Evolutionary conservation across 768 basidiomycete genomes (phyloP).

Genomic region (Leccinum uliginosum): DNA sequence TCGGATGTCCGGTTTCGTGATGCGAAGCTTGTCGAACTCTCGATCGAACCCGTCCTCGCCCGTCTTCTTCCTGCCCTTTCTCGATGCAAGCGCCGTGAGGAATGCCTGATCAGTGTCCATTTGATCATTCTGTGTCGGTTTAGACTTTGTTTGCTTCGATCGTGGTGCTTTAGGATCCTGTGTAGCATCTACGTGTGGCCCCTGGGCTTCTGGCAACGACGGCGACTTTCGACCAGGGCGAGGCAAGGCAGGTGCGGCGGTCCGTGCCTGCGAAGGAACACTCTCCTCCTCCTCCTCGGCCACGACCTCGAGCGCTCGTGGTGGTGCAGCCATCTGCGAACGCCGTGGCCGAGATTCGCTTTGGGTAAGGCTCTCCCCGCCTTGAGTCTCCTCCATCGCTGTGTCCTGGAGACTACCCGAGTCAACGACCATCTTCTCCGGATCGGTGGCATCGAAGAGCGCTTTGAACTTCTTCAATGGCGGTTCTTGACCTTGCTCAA

Average conservation of each 20-base stretch:
- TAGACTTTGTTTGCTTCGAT: slow-evolving; percentile 10
- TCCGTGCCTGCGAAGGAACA: slow-evolving; percentile 1
- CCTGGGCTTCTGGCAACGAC: slow-evolving; percentile 1
- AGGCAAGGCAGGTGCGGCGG: neutral
- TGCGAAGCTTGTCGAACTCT: slow-evolving; percentile 74
- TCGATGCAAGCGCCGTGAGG: slow-evolving; percentile 70
- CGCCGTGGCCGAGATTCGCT: slow-evolving; percentile 17
- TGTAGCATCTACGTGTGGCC: neutral
- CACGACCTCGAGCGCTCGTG: slow-evolving; percentile 31
- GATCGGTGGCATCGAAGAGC: slow-evolving; percentile 63
- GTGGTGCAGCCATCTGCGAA: slow-evolving; percentile 1
- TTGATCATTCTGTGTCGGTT: neutral
- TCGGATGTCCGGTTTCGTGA: slow-evolving; percentile 57
- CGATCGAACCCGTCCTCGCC: slow-evolving; percentile 68
- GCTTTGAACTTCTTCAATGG: slow-evolving; percentile 68
- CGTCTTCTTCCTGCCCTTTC: slow-evolving; percentile 59
- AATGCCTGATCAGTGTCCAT: slow-evolving; percentile 64
- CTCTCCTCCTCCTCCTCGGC: slow-evolving; percentile 59
- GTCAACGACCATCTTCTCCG: slow-evolving; percentile 36
- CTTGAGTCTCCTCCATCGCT: slow-evolving; percentile 11
- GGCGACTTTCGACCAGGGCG: slow-evolving; percentile 2
- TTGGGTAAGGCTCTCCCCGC: slow-evolving; percentile 25
- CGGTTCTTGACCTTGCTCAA: slow-evolving; percentile 37
- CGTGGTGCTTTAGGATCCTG: slow-evolving; percentile 27
- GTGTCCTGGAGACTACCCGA: slow-evolving; percentile 9